Base-by-base conservation (phyloP, 78 protist genomes). In the Cavenderia fasciculata region DNA sequence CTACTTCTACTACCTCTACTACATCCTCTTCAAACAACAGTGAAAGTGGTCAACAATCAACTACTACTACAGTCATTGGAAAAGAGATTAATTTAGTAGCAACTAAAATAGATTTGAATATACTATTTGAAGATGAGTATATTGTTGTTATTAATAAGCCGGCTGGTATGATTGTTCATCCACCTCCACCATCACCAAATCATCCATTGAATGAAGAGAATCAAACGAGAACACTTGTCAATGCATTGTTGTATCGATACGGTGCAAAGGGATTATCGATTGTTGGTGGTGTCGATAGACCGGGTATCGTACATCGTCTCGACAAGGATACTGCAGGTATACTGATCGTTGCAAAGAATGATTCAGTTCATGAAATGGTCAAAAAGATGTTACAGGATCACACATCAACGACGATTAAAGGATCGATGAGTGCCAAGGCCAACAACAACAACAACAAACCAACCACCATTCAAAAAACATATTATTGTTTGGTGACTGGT, bases 291-390 rank as follows among this genome's bases (percentile, higher is more conserved):
- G 3, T 27, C 1, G 93, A 87, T 25, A 27, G 86, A 25, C 87
- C 70, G 0, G 87, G 87, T 40, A 78, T 78, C 1, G 87, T 78
- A 12, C 87, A 78, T 40, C 3, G 87, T 25, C 43, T 68, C 52
- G 70, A 62, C 18, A 56, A 68, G 25, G 93, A 87, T 59, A 87
- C 93, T 1, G 76, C 86, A 12, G 93, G 93, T 61, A 57, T 87
- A 38, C 44, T 87, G 0, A 74, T 87, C 59, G 70, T 87, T 40
- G 93, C 93, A 0, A 63, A 72, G 51, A 68, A 65, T 33, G 61
- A 82, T 25, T 4, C 10, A 3, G 41, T 25, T 7, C 90, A 82
- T 54, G 27, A 68, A 38, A 23, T 41, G 7, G 25, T 82, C 4
- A 54, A 82, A 44, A 27, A 59, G 18, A 49, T 82, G 31, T 44